Base-by-base conservation (phyloP, 306 rosid genomes). In the Prunus salicina region DNA sequence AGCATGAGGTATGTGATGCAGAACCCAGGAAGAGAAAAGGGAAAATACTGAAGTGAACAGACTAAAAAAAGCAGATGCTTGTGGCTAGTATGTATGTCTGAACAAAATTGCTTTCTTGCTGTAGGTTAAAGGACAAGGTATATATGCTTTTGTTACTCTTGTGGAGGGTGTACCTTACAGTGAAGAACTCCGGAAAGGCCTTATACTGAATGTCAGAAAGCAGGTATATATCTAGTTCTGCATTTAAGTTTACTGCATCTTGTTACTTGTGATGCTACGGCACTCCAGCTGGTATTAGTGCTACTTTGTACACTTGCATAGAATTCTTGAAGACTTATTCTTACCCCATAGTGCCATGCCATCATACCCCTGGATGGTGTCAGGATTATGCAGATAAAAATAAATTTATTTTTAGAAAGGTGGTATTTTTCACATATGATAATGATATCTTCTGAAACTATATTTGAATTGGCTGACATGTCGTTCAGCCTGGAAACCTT, bases 101-200 rank as follows among this genome's bases (percentile, higher is more conserved):
- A 83, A 69, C 52, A 78, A 75, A 63, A 64, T 64, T 25, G 64
- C 75, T 80, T 71, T 27, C 60, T 53, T 73, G 49, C 43, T 78
- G 84, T 76, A 96, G 99, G 97, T 96, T 73, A 96, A 96, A 86
- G 99, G 99, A 49, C 99, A 96, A 81, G 89, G 93, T 71, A 91
- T 96, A 72, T 96, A 92, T 76, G 99, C 99, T 71, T 96, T 92
- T 87, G 93, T 96, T 64, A 88, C 98, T 34, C 84, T 96, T 64
- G 89, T 92, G 69, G 98, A 91, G 1, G 96, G 99, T 69, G 96
- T 89, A 77, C 87, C 93, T 64, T 96, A 92, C 86, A 91, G 97
- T 45, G 98, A 96, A 67, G 90, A 92, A 75, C 88, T 96, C 73
- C 88, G 96, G 81, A 96, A 89, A 84, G 84, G 89, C 58, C 93